These are phyloP conservation scores for Vitis labrusca DNA, from an alignment of 164 flowering plant species.

Conservation along the genomic window DNA sequence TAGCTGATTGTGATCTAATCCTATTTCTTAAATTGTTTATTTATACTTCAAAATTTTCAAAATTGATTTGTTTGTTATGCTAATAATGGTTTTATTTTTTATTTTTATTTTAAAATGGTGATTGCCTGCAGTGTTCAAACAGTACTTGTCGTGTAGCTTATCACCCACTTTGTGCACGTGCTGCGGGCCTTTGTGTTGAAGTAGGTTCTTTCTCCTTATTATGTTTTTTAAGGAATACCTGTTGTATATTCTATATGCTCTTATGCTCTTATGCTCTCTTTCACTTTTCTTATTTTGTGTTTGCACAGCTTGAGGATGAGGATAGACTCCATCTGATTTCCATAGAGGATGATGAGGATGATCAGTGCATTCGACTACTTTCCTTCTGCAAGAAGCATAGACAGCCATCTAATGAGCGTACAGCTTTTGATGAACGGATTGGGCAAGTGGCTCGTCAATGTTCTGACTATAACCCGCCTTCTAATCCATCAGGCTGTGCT, in stretches of 20 bases:
- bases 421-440: conserved; percentile 41
- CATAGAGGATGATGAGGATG: conserved; percentile 80
- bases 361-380: conserved; percentile 85
- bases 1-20: no score
- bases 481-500: conserved; percentile 94
- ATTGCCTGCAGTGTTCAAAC: conserved; percentile 77
- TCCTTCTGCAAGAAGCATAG: conserved; percentile 96
- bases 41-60: background rate
- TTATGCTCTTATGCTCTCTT: background rate
- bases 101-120: background rate
- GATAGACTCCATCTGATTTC: conserved; percentile 70
- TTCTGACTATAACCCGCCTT: conserved; percentile 63
- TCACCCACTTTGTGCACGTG: conserved; percentile 99
- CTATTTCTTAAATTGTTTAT: no score
- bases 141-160: conserved; percentile 81
- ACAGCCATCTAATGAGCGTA: conserved; percentile 66
- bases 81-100: background rate
- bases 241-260: background rate
- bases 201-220: conserved; percentile 34
- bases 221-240: background rate
- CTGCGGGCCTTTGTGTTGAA: conserved; percentile 98
- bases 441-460: conserved; percentile 30
- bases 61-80: background rate
- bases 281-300: conserved; percentile 6
- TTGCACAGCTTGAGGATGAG: conserved; percentile 81